These are phyloP conservation scores for Colletotrichum musae DNA, from an alignment of 2,329 filamentous ascomycete genomes.

Conservation along the genomic window DNA sequence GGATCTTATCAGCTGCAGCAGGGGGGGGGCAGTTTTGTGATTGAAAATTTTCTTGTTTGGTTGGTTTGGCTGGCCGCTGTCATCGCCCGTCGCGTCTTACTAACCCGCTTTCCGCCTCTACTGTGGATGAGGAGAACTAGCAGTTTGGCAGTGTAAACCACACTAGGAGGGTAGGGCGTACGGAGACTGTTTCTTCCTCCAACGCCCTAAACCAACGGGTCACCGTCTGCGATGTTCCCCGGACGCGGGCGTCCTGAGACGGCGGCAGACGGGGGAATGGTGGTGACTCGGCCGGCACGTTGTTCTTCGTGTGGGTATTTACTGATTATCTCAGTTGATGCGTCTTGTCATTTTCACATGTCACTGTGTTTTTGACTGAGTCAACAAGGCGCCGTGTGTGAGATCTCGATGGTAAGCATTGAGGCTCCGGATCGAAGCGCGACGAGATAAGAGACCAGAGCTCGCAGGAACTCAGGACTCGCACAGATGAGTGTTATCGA, in stretches of 20 bases:
- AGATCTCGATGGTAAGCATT: background rate
- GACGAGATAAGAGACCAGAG: background rate
- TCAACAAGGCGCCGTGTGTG: background rate
- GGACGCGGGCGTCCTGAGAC: background rate
- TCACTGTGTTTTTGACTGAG: conserved; percentile 4
- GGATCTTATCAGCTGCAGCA: background rate
- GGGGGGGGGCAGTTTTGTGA: background rate
- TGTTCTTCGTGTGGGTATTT: background rate
- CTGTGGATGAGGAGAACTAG: too few species aligned
- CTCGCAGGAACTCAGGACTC: background rate
- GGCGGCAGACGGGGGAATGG: background rate
- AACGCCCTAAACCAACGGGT: background rate
- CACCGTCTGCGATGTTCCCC: background rate
- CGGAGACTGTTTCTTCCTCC: background rate
- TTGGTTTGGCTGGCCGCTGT: too few species aligned
- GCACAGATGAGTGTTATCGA: too few species aligned
- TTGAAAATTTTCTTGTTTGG: background rate
- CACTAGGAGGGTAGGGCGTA: background rate
- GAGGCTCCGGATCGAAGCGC: background rate
- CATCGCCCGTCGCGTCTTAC: too few species aligned
- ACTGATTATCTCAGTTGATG: too few species aligned
- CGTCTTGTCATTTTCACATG: conserved; percentile 3
- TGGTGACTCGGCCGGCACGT: background rate
- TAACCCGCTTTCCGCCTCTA: too few species aligned
- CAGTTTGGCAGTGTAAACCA: too few species aligned